Evolutionary conservation across 805 yeast genomes (phyloP).

Genomic region (Kluyveromyces nonfermentans): DNA sequence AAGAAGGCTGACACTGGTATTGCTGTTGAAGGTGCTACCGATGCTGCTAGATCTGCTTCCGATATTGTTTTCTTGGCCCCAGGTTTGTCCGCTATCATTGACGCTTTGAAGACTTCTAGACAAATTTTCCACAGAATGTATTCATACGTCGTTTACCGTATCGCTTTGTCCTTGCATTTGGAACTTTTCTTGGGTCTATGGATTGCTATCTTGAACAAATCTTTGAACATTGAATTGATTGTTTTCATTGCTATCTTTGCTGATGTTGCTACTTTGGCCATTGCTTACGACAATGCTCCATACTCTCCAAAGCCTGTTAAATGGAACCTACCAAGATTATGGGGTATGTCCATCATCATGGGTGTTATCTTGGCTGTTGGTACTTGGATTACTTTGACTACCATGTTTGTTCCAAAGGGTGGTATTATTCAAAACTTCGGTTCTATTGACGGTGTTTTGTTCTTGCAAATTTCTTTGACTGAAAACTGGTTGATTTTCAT

Average conservation of each 20-base stretch:
- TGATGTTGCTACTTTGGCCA: slow-evolving; percentile 93
- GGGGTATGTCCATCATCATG: slow-evolving; percentile 91
- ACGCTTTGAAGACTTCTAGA: slow-evolving; percentile 89
- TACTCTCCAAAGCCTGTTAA: slow-evolving; percentile 87
- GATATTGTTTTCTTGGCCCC: slow-evolving; percentile 94
- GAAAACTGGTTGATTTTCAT: slow-evolving; percentile 97
- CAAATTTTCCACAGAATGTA: slow-evolving; percentile 99
- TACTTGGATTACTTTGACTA: slow-evolving; percentile 90
- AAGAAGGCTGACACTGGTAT: slow-evolving; percentile 96
- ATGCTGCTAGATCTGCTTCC: slow-evolving; percentile 95
- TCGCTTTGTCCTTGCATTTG: slow-evolving; percentile 89
- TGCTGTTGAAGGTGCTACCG: slow-evolving; percentile 98
- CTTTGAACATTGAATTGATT: slow-evolving; percentile 81
- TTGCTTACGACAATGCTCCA: slow-evolving; percentile 97
- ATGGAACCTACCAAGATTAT: slow-evolving; percentile 94
- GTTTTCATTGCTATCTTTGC: slow-evolving; percentile 97
- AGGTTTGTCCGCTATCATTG: slow-evolving; percentile 90
- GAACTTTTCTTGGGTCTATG: slow-evolving; percentile 92
- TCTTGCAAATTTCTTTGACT: slow-evolving; percentile 88
- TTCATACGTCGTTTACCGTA: slow-evolving; percentile 96
- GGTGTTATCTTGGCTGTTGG: slow-evolving; percentile 84
- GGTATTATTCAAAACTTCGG: slow-evolving; percentile 96
- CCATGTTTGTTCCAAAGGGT: slow-evolving; percentile 84
- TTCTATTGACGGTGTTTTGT: slow-evolving; percentile 84
- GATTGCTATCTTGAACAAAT: slow-evolving; percentile 87